Base-by-base conservation (phyloP, 345 rosid genomes). In the Aquilaria malaccensis region DNA sequence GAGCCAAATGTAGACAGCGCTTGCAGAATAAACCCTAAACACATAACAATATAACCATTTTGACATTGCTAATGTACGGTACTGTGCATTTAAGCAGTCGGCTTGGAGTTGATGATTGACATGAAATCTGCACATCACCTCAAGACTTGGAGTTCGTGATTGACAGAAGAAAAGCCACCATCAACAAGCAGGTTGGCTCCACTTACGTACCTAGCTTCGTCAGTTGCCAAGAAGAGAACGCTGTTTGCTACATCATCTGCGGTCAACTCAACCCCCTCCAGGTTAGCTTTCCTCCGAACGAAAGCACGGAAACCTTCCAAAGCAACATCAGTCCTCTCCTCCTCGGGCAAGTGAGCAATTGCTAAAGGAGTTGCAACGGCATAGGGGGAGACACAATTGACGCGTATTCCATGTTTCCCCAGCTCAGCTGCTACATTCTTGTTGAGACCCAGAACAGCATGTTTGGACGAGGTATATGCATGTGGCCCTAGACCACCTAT, bases 331-430 rank as follows among this genome's bases (percentile, higher is more conserved):
- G 88, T 89, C 68, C 92, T 79, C 71, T 89, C 86, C 0, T 83
- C 96, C 73, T 79, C 87, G 0, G 71, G 97, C 70, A 89, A 72
- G 80, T 87, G 88, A 75, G 94, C 85, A 68, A 89, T 11, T 0
- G 97, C 76, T 65, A 93, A 77, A 37, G 74, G 69, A 0, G 97
- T 93, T 2, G 74, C 61, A 33, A 87, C 85, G 1, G 72, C 84
- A n/a, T 89, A 93, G 58, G 98, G 97, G 3, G 98, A 93, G 60
- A 93, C 88, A 13, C 97, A 93, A 82, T 93, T 93, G 56, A 93
- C 92, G 0, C 97, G 90, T 60, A 93, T 93, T 68, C 97, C 96
- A 11, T 93, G 71, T 62, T 82, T 81, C 62, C 98, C 98, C 12
- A 93, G 79, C 80, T 93, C 98, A 0, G 97, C 97, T 10, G 97